Base-by-base conservation (phyloP, 176 grass and related monocot genomes). In the Musa beccarii region DNA sequence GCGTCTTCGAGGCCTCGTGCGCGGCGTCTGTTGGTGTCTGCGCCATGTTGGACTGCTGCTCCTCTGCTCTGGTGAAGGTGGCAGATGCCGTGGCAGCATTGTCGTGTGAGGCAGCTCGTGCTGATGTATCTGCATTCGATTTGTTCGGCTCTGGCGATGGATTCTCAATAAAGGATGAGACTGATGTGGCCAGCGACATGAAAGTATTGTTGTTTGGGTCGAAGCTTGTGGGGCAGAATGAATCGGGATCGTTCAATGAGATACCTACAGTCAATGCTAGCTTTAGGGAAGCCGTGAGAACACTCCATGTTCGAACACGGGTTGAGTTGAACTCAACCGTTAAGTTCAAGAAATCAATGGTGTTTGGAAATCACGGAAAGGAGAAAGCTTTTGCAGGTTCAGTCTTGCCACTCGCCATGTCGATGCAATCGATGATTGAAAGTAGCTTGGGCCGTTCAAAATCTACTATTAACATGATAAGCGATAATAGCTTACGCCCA, bases 1-100 rank as follows among this genome's bases (percentile, higher is more conserved):
- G 77, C 0, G 68, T 99, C 50, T 86, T 84, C 6, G 84, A 89
- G 24, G 80, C 82, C 1, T 93, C 95, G 17, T 89, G 82, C 11
- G 83, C 90, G 1, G 80, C 69, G 2, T 54, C 82, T 49, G 74
- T 87, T 65, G 88, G 80, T 11, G 77, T 91, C 53, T 85, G 82
- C 11, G 90, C 90, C 4, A 53, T 93, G 10, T 65, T 99, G 59
- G 95, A 94, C 76, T 94, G 88, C 81, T 99, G 95, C 82, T 84
- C 86, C 9, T 53, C 86, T 22, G 88, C 88, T 29, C 86, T 99
- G 23, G 64, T 82, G 57, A 84, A 74, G 54, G 81, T 99, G 49
- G 85, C 82, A 8, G 95, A 99, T 28, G 95, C 88, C 49, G 84
- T 99, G 34, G 88, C 95, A 1, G 95, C 95, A 24, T 79, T 99